Evolutionary conservation across 805 yeast species (phyloP), one percentile per base, ranked within the genome.

Genomic region (Ogataea ganodermae): DNA sequence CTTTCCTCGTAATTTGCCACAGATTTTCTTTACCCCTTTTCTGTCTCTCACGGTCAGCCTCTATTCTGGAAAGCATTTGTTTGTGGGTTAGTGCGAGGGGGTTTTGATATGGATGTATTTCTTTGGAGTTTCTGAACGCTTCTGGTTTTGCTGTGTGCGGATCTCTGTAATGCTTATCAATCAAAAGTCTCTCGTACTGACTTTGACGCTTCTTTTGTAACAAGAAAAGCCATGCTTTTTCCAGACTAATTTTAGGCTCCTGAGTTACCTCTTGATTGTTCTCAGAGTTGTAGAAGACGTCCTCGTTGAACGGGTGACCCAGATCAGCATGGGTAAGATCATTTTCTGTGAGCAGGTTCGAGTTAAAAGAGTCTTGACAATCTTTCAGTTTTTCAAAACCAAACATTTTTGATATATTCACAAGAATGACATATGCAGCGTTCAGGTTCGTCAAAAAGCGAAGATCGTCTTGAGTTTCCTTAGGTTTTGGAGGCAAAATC

Each of bases 41-140:
- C 60, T 89, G 90, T 37, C 96, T 73, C 63, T 92, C 99, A 56
- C 99, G 73, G 63, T 92, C 98, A 52, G 85, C 91, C 62, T 92
- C 97, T 84, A 92, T 89, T 50, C 98, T 71, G 30, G 80, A 75
- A 14, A 89, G 62, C 14, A 87, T 81, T 55, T 84, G 89, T 39
- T 80, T 61, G 16, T 62, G 65, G 1, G 62, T 35, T 10, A 36
- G 17, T 23, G 40, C 40, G 14, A 36, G 40, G 6, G 40, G 22
- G 16, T 36, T 22, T 13, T 36, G 13, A 23, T 14, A 36, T 3
- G 40, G 20, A 14, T 36, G 18, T 3, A 21, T 14, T 36, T 36
- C 40, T 28, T 45, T 45, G 37, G 46, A 35, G 33, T 36, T 40
- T 23, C 52, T 54, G 52, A 42, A 55, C 48, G 40, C 32, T 26